Conservation (phyloP, 805 yeast genomes). For the Debaryomyces tyrocola region DNA sequence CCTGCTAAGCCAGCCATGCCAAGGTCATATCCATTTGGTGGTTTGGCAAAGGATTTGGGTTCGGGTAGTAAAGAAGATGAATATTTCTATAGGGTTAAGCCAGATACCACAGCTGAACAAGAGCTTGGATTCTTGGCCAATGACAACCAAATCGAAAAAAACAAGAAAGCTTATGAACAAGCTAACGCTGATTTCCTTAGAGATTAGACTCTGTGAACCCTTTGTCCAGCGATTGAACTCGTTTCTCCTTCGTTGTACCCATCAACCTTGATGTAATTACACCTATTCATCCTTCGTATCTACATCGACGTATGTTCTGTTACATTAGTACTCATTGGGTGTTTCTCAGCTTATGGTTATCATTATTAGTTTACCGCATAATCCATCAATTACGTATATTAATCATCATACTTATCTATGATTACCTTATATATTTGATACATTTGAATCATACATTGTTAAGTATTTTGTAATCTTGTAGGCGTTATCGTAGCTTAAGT, state of each 20-base stretch:
- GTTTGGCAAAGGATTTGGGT: conserved; percentile 74
- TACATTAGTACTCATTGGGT: too few relatives aligned
- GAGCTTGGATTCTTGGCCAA: conserved; percentile 36
- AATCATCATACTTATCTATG: background rate
- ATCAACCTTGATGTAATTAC: too few relatives aligned
- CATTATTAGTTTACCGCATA: background rate
- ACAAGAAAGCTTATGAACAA: conserved; percentile 30
- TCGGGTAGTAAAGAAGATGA: conserved; percentile 51
- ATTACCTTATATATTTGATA: background rate
- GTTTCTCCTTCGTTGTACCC: too few relatives aligned
- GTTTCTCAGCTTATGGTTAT: background rate
- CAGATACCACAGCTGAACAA: conserved; percentile 38
- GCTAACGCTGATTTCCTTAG: conserved; percentile 40
- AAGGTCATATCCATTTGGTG: conserved; percentile 72
- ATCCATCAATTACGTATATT: background rate
- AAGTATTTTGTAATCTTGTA: background rate
- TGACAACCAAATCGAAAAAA: conserved; percentile 27
- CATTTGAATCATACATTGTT: background rate
- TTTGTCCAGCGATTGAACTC: too few relatives aligned
- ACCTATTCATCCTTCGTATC: too few relatives aligned
- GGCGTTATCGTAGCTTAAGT: background rate
- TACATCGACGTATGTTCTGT: too few relatives aligned
- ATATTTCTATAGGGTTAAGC: conserved; percentile 40
- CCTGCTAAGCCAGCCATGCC: conserved; percentile 74
- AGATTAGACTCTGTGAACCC: conserved; percentile 12